Conservation (phyloP, 2,329 filamentous ascomycete species). For the Metarhizium album region DNA sequence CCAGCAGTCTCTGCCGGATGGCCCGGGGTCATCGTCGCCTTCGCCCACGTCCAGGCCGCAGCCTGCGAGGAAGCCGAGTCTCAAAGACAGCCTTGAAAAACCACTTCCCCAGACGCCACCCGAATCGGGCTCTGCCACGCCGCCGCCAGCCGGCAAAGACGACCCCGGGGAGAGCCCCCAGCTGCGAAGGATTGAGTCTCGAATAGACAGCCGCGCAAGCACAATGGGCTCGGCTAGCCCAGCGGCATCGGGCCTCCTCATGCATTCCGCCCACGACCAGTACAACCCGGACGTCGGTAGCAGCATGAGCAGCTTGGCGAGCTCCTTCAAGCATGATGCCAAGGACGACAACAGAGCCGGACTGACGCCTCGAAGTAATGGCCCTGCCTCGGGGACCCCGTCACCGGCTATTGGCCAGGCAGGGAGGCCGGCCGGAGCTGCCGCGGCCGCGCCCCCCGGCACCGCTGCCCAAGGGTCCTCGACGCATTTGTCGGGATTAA, state of each 20-base stretch:
- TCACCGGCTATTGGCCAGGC: constrained; percentile 40
- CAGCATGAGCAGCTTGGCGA: constrained; percentile 36
- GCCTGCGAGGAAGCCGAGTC: constrained; percentile 44
- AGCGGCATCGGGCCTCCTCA: constrained; percentile 18
- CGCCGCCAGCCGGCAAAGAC: constrained; percentile 23
- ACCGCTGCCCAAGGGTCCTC: constrained; percentile 38
- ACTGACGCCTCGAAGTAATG: constrained; percentile 40
- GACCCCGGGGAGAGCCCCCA: constrained; percentile 2
- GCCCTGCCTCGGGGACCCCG: constrained; percentile 43
- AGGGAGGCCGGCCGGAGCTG: constrained; percentile 9
- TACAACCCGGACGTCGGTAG: constrained; percentile 29
- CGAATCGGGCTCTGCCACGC: constrained; percentile 13
- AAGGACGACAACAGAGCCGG: constrained; percentile 35
- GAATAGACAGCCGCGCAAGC: constrained; percentile 31
- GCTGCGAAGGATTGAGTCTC: constrained; percentile 10
- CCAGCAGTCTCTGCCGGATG: constrained; percentile 5
- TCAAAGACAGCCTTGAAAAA: constrained; percentile 47
- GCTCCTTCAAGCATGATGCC: constrained; percentile 30
- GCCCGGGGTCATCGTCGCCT: constrained; percentile 11
- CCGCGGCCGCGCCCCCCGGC: constrained; percentile 17
- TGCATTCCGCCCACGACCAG: constrained; percentile 24
- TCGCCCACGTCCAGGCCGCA: constrained; percentile 17
- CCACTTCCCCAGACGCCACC: constrained; percentile 42
- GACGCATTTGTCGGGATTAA: constrained; percentile 52
- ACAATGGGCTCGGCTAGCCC: constrained; percentile 38